A percentile compares a stretch with the other conserved stretches of the same genome.
phyloP scores from a whole-genome alignment of 192 early-diverging fungal genomes.

The Endogone sp. region DNA sequence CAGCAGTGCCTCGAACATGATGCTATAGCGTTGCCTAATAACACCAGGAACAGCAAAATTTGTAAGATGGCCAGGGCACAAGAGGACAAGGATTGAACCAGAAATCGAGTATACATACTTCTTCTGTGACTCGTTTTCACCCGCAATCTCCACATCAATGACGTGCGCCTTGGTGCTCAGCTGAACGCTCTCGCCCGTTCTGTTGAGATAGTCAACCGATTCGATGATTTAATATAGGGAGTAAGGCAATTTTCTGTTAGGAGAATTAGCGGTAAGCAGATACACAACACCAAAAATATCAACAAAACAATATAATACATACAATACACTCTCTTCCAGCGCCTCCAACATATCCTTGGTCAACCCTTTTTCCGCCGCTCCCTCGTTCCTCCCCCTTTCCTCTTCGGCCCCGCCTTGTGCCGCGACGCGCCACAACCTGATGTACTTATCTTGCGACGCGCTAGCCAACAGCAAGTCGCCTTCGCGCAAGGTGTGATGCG shows the following conservation, averaged over 20 bases:
- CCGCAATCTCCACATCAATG: slow-evolving; percentile 47
- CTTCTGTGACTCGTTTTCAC: slow-evolving; percentile 5
- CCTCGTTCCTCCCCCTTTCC: not conserved
- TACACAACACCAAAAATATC: not conserved
- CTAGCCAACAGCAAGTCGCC: slow-evolving; percentile 87
- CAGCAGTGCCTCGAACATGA: slow-evolving; percentile 89
- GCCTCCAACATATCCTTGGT: slow-evolving; percentile 44
- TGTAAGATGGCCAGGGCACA: too few relatives aligned
- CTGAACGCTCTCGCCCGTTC: slow-evolving; percentile 51
- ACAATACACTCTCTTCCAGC: slow-evolving; percentile 32
- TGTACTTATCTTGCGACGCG: slow-evolving; percentile 88
- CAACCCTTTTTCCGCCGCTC: slow-evolving; percentile 15
- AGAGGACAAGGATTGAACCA: too few relatives aligned
- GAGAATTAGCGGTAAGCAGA: not conserved
- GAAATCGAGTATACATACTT: not conserved
- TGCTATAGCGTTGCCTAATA: slow-evolving; percentile 34
- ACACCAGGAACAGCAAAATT: too few relatives aligned
- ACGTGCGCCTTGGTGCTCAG: slow-evolving; percentile 84
- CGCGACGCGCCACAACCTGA: slow-evolving; percentile 85
- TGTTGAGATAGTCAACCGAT: too few relatives aligned
- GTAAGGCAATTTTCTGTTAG: too few relatives aligned
- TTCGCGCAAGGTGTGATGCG: slow-evolving; percentile 49
- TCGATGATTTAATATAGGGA: not conserved
- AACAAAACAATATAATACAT: slow-evolving; percentile 3
- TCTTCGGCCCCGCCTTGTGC: slow-evolving; percentile 12